Percentiles rank a stretch among this genome's conserved stretches.
phyloP scores from a whole-genome alignment of 106 monocot species.

The Acorus gramineus region DNA sequence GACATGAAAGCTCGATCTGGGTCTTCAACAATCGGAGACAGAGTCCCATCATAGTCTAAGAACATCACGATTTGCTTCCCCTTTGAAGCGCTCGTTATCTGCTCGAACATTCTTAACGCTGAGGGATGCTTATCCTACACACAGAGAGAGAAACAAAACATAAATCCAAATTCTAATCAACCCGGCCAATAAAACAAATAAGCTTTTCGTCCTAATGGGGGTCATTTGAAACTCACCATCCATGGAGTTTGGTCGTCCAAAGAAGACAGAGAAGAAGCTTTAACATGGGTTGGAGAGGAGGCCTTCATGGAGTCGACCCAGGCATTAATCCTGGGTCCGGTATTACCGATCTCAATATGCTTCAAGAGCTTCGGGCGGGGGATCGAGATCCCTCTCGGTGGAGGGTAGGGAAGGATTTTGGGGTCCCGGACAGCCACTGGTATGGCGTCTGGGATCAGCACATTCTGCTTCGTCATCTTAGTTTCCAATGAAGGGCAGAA shows the following conservation, averaged over 20 bases:
- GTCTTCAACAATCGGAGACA: constrained; percentile 82
- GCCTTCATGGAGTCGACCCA: constrained; percentile 5
- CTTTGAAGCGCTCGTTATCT: constrained; percentile 33
- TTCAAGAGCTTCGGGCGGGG: constrained; percentile 11
- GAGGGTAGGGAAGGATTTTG: constrained; percentile 17
- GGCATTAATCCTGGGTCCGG: no score
- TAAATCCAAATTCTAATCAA: background rate
- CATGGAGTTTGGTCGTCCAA: constrained; percentile 15
- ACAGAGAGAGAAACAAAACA: background rate
- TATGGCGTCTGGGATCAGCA: constrained; percentile 24
- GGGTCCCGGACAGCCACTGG: constrained; percentile 2
- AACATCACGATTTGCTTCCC: constrained; percentile 79
- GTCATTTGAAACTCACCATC: constrained; percentile 17
- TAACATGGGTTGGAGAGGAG: constrained; percentile 51
- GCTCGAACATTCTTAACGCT: constrained; percentile 52
- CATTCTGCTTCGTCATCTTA: constrained; percentile 57
- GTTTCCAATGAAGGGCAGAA: no score
- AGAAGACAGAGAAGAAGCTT: background rate
- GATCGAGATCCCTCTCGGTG: constrained; percentile 5
- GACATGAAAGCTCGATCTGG: constrained; percentile 85
- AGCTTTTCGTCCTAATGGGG: background rate
- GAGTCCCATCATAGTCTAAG: constrained; percentile 85
- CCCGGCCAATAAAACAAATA: background rate
- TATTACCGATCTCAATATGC: no score
- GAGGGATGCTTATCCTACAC: constrained; percentile 47